Evolutionary conservation across 2,329 filamentous ascomycete genomes (phyloP).

Genomic region (Thermothelomyces thermophilus): DNA sequence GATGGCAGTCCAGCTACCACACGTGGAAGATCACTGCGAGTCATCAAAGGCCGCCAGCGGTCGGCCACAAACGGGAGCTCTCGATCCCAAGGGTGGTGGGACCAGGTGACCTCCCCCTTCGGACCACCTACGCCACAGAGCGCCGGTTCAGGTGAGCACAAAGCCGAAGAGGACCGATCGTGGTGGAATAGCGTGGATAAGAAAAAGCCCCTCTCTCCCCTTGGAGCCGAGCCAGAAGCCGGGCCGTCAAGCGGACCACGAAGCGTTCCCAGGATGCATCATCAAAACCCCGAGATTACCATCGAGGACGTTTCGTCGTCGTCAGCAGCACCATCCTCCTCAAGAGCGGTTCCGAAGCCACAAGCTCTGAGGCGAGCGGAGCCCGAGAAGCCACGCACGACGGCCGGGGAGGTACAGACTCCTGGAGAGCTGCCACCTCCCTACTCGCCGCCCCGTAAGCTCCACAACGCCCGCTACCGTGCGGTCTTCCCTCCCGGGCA

Average conservation of each 20-base stretch:
- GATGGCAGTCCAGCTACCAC: slow-evolving; percentile 45
- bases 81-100: slow-evolving; percentile 69
- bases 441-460: slow-evolving; percentile 44
- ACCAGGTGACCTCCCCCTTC: slow-evolving; percentile 67
- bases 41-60: slow-evolving; percentile 32
- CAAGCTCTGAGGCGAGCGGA: slow-evolving; percentile 21
- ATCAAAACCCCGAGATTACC: slow-evolving; percentile 17
- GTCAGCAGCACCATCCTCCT: slow-evolving; percentile 12
- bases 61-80: slow-evolving; percentile 46
- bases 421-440: slow-evolving; percentile 45
- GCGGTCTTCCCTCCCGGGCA: slow-evolving; percentile 54
- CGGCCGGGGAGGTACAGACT: slow-evolving; percentile 33
- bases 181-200: slow-evolving; percentile 33
- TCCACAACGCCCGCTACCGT: slow-evolving; percentile 43
- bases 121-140: slow-evolving; percentile 39
- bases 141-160: slow-evolving; percentile 28
- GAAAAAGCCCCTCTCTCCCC: slow-evolving; percentile 13
- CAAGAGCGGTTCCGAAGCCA: background rate
- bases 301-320: slow-evolving; percentile 17
- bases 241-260: slow-evolving; percentile 1
- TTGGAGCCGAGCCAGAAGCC: background rate
- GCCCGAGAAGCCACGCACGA: slow-evolving; percentile 35
- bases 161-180: slow-evolving; percentile 29
- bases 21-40: slow-evolving; percentile 34
- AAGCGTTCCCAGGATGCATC: background rate